Percentiles rank a stretch among this genome's conserved stretches.
These are phyloP conservation scores for Colletotrichum limetticola DNA, from an alignment of 2,329 filamentous ascomycete genomes.

Conservation along the genomic window DNA sequence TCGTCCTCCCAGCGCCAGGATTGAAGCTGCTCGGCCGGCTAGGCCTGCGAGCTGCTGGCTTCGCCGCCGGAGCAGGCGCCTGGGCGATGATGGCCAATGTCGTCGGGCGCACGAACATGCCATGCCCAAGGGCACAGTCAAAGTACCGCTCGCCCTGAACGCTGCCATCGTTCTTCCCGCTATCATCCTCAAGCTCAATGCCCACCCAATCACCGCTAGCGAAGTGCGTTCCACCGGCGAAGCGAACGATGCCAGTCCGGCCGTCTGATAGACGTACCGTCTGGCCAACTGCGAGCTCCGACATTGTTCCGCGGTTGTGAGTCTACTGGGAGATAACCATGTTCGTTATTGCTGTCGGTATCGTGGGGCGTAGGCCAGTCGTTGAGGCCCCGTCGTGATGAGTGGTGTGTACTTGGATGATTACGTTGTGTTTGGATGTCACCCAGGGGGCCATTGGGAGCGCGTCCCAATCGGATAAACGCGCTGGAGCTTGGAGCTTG, in stretches of 20 bases:
- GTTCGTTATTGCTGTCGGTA: conserved; percentile 19
- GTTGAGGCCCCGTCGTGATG: conserved; percentile 13
- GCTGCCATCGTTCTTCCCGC: conserved; percentile 93
- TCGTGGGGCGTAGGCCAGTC: conserved; percentile 15
- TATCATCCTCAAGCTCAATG: conserved; percentile 83
- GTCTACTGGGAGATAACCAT: conserved; percentile 25
- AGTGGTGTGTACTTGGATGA: conserved; percentile 16
- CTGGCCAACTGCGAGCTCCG: conserved; percentile 74
- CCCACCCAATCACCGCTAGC: conserved; percentile 88
- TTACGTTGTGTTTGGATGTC: conserved; percentile 30
- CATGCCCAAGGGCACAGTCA: conserved; percentile 78
- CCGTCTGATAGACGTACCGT: conserved; percentile 83
- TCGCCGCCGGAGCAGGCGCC: conserved; percentile 46
- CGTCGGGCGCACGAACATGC: conserved; percentile 86
- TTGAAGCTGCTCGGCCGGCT: conserved; percentile 63
- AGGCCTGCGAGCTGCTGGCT: conserved; percentile 49
- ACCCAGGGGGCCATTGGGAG: conserved; percentile 8
- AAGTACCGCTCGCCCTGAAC: conserved; percentile 92
- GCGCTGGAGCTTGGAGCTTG: conserved; percentile 22
- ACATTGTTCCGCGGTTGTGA: conserved; percentile 53
- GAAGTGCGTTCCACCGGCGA: conserved; percentile 83
- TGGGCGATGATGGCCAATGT: conserved; percentile 71
- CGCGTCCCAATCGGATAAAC: conserved; percentile 33
- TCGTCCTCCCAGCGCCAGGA: conserved; percentile 50
- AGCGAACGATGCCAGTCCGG: conserved; percentile 81